A percentile compares a stretch with the other conserved stretches of the same genome.
phyloP scores from a whole-genome alignment of 1,284 basidiomycete genomes.

The Fomitopsis schrenkii region DNA sequence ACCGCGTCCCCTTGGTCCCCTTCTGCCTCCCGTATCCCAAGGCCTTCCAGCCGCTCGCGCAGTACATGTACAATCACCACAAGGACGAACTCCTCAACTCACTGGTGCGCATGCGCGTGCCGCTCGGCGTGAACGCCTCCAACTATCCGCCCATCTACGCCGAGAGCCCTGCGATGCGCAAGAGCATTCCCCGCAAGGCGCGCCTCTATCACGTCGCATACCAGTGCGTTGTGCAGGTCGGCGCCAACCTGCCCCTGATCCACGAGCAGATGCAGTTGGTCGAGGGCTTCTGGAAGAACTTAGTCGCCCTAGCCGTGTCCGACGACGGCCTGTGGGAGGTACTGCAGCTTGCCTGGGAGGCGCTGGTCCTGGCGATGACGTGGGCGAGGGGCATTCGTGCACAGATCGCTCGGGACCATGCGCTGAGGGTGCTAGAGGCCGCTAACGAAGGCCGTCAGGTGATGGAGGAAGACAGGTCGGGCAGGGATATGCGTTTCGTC shows the following conservation, averaged over 20 bases:
- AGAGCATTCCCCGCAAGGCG: neutral
- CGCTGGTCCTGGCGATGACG: constrained; percentile 1
- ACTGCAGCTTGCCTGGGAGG: constrained; percentile 13
- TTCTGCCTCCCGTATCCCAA: constrained; percentile 14
- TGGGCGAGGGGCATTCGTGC: neutral
- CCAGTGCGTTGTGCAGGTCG: neutral
- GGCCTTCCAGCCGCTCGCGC: constrained; percentile 10
- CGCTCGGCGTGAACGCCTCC: neutral
- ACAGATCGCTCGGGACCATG: neutral
- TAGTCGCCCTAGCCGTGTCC: constrained; percentile 13
- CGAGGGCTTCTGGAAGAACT: constrained; percentile 12
- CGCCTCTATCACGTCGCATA: neutral
- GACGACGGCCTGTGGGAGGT: constrained; percentile 14
- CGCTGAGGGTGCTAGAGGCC: neutral
- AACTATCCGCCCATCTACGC: neutral
- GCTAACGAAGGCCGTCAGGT: no score
- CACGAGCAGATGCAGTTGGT: constrained; percentile 9
- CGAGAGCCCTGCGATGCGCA: neutral
- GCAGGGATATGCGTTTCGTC: no score
- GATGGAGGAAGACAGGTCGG: no score
- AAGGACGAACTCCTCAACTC: constrained; percentile 7
- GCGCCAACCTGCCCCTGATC: constrained; percentile 1
- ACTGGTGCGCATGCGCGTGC: constrained; percentile 4
- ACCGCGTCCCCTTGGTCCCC: constrained; percentile 16
- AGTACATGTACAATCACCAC: constrained; percentile 15